Evolutionary conservation across 257 asterid genomes (phyloP).

Genomic region (Salvia rosmarinus): DNA sequence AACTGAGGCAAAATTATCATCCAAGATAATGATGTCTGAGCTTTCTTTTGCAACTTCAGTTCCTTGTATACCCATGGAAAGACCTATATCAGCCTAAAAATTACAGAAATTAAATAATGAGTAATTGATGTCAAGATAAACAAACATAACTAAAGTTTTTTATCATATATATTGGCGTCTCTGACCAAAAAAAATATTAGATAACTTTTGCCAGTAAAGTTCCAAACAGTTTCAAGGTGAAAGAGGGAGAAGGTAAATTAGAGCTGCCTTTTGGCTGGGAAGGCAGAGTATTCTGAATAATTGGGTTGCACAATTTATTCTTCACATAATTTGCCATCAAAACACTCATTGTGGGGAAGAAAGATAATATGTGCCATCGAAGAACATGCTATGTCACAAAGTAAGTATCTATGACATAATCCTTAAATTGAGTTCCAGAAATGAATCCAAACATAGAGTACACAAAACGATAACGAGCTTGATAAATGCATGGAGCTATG

Average conservation of each 20-base stretch:
- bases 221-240: too few species aligned
- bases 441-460: constrained; percentile 10
- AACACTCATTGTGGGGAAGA: neutral
- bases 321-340: neutral
- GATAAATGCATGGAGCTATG: constrained; percentile 19
- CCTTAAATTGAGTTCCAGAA: neutral
- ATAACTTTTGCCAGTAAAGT: too few species aligned
- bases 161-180: neutral
- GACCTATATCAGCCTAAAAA: constrained; percentile 93
- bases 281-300: neutral
- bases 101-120: constrained; percentile 9
- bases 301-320: neutral
- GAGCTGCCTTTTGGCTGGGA: neutral
- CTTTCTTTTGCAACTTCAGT: constrained; percentile 98
- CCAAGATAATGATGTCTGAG: constrained; percentile 94
- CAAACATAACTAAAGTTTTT: neutral
- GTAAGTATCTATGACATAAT: constrained; percentile 5
- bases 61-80: constrained; percentile 96
- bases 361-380: too few species aligned
- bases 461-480: too few species aligned
- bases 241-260: too few species aligned
- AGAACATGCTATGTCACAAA: too few species aligned
- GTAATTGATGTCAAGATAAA: constrained; percentile 23
- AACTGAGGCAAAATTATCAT: constrained; percentile 91
- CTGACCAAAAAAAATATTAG: neutral